These are phyloP conservation scores for Solanum pinnatisectum DNA, from an alignment of 257 asterid species.

Conservation along the genomic window DNA sequence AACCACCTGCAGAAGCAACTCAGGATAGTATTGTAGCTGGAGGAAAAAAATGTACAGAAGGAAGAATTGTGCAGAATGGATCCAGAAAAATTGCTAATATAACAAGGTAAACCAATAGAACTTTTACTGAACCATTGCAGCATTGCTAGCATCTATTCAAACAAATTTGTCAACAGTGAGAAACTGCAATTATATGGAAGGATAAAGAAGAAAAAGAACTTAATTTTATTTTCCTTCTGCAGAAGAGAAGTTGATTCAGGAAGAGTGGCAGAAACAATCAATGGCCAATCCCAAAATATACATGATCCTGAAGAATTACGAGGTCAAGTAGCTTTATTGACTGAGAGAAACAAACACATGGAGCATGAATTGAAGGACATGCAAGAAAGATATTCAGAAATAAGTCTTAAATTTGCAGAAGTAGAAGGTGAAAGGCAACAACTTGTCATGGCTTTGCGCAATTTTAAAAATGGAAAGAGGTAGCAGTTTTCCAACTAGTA, in stretches of 20 bases:
- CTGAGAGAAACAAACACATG: constrained; percentile 63
- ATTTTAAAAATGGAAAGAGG: constrained; percentile 57
- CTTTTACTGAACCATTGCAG: neutral
- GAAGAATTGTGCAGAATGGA: constrained; percentile 8
- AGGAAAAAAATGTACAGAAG: constrained; percentile 13
- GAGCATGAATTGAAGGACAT: constrained; percentile 70
- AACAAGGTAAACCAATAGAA: constrained; percentile 13
- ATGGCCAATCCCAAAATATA: constrained; percentile 20
- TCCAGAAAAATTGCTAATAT: neutral
- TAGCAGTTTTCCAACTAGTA: neutral
- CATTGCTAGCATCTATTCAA: neutral
- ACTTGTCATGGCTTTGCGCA: constrained; percentile 88
- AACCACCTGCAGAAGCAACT: constrained; percentile 9
- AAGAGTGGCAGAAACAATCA: constrained; percentile 11
- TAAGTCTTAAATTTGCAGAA: constrained; percentile 94
- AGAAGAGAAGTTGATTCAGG: constrained; percentile 17
- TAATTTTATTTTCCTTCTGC: neutral
- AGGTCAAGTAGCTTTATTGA: constrained; percentile 47
- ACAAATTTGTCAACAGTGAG: neutral
- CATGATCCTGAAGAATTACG: constrained; percentile 33
- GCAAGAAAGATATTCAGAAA: constrained; percentile 89
- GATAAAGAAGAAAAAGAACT: neutral
- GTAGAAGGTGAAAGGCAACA: constrained; percentile 98
- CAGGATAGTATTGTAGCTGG: constrained; percentile 5
- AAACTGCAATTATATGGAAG: neutral